phyloP scores from a whole-genome alignment of 495 filamentous ascomycete genomes.

The Aspergillus diversus region DNA sequence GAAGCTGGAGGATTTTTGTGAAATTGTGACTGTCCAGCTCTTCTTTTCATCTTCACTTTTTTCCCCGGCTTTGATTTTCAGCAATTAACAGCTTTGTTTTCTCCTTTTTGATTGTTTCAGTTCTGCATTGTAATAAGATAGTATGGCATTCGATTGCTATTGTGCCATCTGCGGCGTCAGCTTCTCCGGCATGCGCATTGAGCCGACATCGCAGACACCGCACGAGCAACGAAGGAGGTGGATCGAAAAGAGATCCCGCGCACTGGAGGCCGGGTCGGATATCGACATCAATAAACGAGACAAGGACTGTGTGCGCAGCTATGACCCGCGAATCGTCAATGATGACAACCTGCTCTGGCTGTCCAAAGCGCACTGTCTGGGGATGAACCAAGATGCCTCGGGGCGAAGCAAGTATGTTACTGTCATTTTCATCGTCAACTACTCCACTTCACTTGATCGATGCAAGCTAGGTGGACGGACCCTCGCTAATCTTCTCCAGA shows the following conservation, averaged over 20 bases:
- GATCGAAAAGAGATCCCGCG: constrained; percentile 26
- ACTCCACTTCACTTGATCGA: background rate
- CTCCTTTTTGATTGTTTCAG: too few relatives aligned
- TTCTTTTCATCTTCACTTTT: background rate
- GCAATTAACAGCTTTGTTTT: background rate
- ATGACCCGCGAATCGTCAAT: constrained; percentile 28
- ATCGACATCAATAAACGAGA: constrained; percentile 8
- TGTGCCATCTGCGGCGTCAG: constrained; percentile 31
- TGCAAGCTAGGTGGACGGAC: too few relatives aligned
- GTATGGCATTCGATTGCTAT: constrained; percentile 32
- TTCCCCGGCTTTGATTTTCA: background rate
- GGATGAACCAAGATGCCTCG: constrained; percentile 8
- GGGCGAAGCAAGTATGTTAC: constrained; percentile 20
- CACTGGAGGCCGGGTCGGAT: constrained; percentile 19
- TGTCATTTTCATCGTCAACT: too few relatives aligned
- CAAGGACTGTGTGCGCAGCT: constrained; percentile 25
- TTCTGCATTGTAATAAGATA: too few relatives aligned
- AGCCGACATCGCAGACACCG: constrained; percentile 23
- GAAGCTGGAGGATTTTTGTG: background rate
- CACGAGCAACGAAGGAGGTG: constrained; percentile 24
- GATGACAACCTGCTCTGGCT: constrained; percentile 24
- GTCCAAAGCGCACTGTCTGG: constrained; percentile 27
- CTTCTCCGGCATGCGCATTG: constrained; percentile 28
- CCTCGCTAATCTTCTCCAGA: constrained; percentile 13
- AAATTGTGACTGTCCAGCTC: background rate